Percentiles rank a stretch among this genome's conserved stretches.
These are phyloP conservation scores for Aegilops speltoides DNA, from an alignment of 176 grass and related monocot genomes.

Conservation along the genomic window DNA sequence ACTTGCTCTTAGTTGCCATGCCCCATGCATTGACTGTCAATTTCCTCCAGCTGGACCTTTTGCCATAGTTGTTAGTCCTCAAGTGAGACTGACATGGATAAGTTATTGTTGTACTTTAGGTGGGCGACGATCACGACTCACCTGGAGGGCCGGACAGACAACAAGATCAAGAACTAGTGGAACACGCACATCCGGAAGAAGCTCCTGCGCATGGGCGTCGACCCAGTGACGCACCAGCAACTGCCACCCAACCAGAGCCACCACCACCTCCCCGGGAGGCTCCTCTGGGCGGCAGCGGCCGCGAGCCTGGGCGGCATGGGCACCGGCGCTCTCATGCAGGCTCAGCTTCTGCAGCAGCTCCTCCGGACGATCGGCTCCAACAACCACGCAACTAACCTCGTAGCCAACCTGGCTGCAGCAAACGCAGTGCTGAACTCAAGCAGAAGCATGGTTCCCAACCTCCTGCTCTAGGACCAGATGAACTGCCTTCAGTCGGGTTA, in stretches of 20 bases:
- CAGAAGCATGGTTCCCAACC: neutral
- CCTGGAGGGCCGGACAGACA: slow-evolving; percentile 59
- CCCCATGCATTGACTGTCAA: neutral
- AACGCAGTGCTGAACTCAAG: slow-evolving; percentile 3
- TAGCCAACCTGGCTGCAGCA: neutral
- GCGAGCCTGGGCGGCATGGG: slow-evolving; percentile 20
- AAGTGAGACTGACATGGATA: neutral
- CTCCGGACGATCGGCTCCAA: slow-evolving; percentile 23
- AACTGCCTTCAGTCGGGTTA: neutral
- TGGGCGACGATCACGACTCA: slow-evolving; percentile 68
- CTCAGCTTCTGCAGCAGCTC: slow-evolving; percentile 35
- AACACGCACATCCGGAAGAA: slow-evolving; percentile 74
- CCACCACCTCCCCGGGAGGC: neutral
- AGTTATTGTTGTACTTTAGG: slow-evolving; percentile 11
- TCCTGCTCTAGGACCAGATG: slow-evolving; percentile 18
- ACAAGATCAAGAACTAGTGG: slow-evolving; percentile 77
- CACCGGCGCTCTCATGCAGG: slow-evolving; percentile 12
- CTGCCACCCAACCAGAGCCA: slow-evolving; percentile 1
- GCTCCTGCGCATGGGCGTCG: slow-evolving; percentile 59
- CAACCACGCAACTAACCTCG: neutral
- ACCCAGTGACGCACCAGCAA: slow-evolving; percentile 59
- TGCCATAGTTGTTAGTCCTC: neutral
- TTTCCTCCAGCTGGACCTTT: neutral
- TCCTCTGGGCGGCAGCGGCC: slow-evolving; percentile 13
- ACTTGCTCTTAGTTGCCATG: neutral